phyloP scores from a whole-genome alignment of 1,284 basidiomycete species.

The Exobasidium cylindrosporum region DNA sequence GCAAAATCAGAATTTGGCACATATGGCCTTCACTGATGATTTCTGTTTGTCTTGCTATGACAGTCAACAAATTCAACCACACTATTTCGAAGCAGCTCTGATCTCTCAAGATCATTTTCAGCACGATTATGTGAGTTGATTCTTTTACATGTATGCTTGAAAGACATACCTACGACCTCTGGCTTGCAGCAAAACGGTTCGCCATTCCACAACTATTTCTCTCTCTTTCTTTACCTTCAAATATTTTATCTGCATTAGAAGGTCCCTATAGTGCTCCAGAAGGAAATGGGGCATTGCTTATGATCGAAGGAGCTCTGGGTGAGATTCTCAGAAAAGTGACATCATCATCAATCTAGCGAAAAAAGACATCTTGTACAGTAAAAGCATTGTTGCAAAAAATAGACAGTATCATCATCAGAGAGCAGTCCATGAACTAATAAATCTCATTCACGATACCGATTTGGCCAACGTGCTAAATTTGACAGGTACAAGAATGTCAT shows the following conservation, averaged over 20 bases:
- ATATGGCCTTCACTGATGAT: neutral
- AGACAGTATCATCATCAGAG: no score
- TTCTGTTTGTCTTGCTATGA: no score
- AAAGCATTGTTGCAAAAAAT: no score
- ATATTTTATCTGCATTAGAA: neutral
- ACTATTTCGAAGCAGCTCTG: neutral
- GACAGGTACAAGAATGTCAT: no score
- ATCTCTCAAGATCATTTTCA: neutral
- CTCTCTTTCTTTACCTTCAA: neutral
- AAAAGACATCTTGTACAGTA: no score
- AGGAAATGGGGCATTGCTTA: neutral
- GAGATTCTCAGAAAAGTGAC: neutral
- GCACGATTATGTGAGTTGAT: conserved; percentile 5
- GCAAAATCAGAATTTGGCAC: neutral
- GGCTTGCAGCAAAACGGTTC: neutral
- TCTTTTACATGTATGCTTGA: neutral
- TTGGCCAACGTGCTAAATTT: no score
- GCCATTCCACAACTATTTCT: conserved; percentile 4
- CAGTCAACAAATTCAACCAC: neutral
- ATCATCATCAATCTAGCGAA: no score
- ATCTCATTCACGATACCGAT: no score
- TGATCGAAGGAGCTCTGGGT: conserved; percentile 1
- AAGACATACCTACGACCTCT: neutral
- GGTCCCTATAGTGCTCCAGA: neutral
- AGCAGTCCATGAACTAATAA: no score